A percentile compares a stretch with the other conserved stretches of the same genome.
These are phyloP conservation scores for Ceratocystis cacaofunesta DNA, from an alignment of 2,329 filamentous ascomycete genomes.

Conservation along the genomic window DNA sequence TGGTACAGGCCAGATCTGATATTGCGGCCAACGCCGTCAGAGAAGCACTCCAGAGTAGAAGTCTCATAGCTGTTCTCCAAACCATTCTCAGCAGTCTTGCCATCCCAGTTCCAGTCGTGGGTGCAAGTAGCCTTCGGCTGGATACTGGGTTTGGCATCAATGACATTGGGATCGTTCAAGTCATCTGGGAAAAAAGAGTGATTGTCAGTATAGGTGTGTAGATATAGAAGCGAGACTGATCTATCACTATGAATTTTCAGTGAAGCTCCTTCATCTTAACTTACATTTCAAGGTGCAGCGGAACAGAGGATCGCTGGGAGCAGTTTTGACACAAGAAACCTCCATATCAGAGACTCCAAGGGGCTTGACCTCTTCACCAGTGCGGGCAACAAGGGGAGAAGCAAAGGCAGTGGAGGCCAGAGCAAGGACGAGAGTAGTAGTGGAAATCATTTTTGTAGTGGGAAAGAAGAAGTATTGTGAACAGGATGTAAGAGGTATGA, in stretches of 20 bases:
- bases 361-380: neutral
- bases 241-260: neutral
- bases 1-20: slow-evolving; percentile 4
- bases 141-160: neutral
- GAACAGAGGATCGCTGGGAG: neutral
- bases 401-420: slow-evolving; percentile 5
- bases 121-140: slow-evolving; percentile 16
- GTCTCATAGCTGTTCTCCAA: slow-evolving; percentile 21
- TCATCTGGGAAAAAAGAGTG: neutral
- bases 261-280: neutral
- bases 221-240: neutral
- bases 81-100: slow-evolving; percentile 18
- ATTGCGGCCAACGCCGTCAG: neutral
- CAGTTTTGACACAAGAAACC: neutral
- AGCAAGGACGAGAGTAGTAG: neutral
- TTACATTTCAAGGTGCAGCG: slow-evolving; percentile 14
- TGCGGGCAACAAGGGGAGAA: neutral
- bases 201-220: neutral
- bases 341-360: slow-evolving; percentile 6
- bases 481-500: neutral
- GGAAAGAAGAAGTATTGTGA: neutral
- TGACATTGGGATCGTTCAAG: slow-evolving; percentile 11
- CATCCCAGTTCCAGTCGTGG: slow-evolving; percentile 21
- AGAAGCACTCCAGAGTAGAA: slow-evolving; percentile 14
- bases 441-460: neutral